Conservation (phyloP, 495 filamentous ascomycete species). For the Aspergillus ellipticus region DNA sequence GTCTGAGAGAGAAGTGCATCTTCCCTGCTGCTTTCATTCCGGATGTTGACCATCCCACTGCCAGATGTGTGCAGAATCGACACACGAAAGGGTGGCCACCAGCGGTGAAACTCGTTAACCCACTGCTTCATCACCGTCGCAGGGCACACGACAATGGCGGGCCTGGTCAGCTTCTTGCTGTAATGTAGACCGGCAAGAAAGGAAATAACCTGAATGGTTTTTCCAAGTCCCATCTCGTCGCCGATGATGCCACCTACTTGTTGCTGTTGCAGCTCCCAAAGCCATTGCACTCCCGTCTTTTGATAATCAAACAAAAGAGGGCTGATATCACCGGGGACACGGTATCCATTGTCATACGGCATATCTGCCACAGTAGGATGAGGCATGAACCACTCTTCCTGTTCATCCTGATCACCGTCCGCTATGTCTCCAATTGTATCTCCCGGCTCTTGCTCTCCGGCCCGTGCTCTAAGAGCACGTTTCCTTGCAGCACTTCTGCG, state of each 20-base stretch:
- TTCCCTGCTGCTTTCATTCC: constrained; percentile 66
- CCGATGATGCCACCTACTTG: constrained; percentile 91
- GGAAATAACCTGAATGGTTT: constrained; percentile 91
- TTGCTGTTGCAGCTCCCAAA: constrained; percentile 88
- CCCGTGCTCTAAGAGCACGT: constrained; percentile 28
- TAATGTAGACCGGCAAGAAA: constrained; percentile 90
- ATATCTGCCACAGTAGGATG: constrained; percentile 77
- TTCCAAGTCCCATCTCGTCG: constrained; percentile 97
- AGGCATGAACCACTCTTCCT: constrained; percentile 77
- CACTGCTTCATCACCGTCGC: constrained; percentile 94
- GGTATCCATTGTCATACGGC: constrained; percentile 67
- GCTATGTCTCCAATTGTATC: constrained; percentile 22
- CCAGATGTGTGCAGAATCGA: constrained; percentile 93
- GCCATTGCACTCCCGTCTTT: constrained; percentile 91
- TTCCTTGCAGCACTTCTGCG: constrained; percentile 63
- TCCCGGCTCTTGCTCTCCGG: constrained; percentile 16
- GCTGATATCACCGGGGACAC: constrained; percentile 85
- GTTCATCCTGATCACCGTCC: neutral
- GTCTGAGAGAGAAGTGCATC: constrained; percentile 51
- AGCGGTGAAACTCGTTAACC: constrained; percentile 96
- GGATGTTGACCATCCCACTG: constrained; percentile 87
- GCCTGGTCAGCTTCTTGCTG: constrained; percentile 76
- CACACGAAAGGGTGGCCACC: constrained; percentile 94
- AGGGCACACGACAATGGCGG: constrained; percentile 84
- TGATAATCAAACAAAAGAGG: constrained; percentile 92